Evolutionary conservation across 2,329 filamentous ascomycete genomes (phyloP).

Genomic region (Aureobasidium lini): DNA sequence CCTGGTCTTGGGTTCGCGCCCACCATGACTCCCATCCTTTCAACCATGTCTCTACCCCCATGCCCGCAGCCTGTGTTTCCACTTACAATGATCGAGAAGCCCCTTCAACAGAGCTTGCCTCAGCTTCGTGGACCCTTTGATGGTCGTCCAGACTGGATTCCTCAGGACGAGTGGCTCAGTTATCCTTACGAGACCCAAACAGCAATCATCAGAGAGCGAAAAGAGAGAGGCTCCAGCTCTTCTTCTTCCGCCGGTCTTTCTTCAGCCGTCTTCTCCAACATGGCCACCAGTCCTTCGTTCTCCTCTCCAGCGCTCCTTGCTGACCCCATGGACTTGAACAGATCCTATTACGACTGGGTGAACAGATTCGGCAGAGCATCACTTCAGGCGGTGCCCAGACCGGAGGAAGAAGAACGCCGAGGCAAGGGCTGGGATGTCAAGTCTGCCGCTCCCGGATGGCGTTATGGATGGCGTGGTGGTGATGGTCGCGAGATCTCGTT

Average conservation of each 20-base stretch:
- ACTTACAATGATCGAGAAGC: not conserved
- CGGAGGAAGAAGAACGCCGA: not conserved
- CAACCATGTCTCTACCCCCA: not conserved
- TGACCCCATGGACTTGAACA: not conserved
- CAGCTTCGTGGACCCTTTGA: not conserved
- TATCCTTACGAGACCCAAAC: not conserved
- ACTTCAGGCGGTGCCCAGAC: not conserved
- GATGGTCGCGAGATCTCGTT: conserved; percentile 31
- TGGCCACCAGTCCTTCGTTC: not conserved
- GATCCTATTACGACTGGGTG: not conserved
- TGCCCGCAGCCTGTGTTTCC: not conserved
- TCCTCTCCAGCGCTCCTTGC: not conserved
- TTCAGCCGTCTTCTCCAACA: not conserved
- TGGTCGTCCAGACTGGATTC: not conserved
- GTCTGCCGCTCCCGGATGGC: conserved; percentile 16
- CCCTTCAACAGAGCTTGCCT: not conserved
- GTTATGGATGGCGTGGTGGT: conserved; percentile 28
- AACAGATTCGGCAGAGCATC: conserved; percentile 8
- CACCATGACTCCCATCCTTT: not conserved
- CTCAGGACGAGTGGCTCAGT: not conserved
- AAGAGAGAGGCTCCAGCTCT: conserved; percentile 1
- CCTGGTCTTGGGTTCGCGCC: not conserved
- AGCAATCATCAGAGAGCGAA: not conserved
- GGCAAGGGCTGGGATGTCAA: conserved; percentile 15
- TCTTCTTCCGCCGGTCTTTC: not conserved